Percentiles rank a stretch among this genome's conserved stretches.
Evolutionary conservation across 2,329 filamentous ascomycete genomes (phyloP).

Genomic region (Arthrobotrys iridis): DNA sequence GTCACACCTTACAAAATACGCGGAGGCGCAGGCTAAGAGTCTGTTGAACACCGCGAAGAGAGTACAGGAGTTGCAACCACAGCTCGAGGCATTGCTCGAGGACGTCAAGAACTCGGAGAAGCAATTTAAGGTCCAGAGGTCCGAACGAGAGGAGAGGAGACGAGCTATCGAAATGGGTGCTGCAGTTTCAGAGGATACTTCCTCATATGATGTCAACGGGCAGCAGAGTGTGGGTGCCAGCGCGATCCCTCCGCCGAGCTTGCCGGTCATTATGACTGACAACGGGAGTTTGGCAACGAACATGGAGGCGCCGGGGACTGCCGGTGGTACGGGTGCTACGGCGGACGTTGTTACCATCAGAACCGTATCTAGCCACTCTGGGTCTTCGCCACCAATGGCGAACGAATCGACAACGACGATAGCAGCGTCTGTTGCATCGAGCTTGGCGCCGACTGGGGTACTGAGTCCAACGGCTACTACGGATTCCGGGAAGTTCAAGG

Average conservation of each 20-base stretch:
- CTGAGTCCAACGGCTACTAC: conserved; percentile 59
- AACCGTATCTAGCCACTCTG: conserved; percentile 52
- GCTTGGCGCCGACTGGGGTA: conserved; percentile 61
- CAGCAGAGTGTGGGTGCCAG: conserved; percentile 66
- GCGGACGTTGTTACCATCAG: conserved; percentile 67
- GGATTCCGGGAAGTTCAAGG: conserved; percentile 76
- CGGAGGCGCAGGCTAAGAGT: conserved; percentile 84
- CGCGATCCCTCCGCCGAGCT: conserved; percentile 52
- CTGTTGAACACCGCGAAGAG: conserved; percentile 86
- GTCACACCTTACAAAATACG: conserved; percentile 92
- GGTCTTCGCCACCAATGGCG: conserved; percentile 39
- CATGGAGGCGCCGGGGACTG: conserved; percentile 19
- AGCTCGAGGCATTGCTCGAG: conserved; percentile 84
- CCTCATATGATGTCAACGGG: not conserved
- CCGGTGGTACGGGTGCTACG: conserved; percentile 62
- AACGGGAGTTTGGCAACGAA: conserved; percentile 10
- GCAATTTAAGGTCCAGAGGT: conserved; percentile 92
- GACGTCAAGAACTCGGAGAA: conserved; percentile 96
- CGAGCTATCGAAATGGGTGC: conserved; percentile 88
- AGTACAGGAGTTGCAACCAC: conserved; percentile 84
- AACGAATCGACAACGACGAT: conserved; percentile 55
- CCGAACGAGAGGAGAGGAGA: conserved; percentile 95
- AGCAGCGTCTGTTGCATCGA: conserved; percentile 52
- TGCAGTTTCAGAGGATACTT: conserved; percentile 74
- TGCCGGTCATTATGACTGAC: conserved; percentile 54